Base-by-base conservation (phyloP, 805 yeast genomes). In the Kodamaea lidongshanica region DNA sequence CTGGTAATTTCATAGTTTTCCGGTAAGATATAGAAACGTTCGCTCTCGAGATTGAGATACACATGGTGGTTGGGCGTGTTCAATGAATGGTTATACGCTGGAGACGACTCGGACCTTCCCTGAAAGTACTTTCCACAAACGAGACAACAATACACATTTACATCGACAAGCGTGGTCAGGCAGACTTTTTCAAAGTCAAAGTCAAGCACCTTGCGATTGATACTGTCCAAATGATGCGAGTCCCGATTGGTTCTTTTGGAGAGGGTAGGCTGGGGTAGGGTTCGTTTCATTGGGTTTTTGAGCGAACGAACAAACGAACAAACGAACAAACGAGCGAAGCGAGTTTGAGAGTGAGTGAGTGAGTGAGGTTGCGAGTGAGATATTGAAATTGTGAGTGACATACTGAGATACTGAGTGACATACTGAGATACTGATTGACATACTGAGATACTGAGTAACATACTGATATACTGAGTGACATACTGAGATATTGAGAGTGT, bases 101-200 rank as follows among this genome's bases (percentile, higher is more conserved):
- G 77, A 0, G 88, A 72, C n/a, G 69, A 50, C 34, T 54, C 58
- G 1, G 75, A 70, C 14, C 86, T 62, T 1, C 94, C 94, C 41
- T 76, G 79, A 31, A 74, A 68, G 52, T 74, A 84, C 44, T 71
- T 77, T 19, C 88, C 89, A 54, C 94, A 84, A 0, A 67, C 67
- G 12, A 84, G 54, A 46, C 94, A 84, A 18, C 83, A 75, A 44
- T 82, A 80, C 1, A 83, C 70, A 43, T 80, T 79, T 12, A 68
- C 57, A 21, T 61, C 67, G 1, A 84, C 65, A 13, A 82, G 57
- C 0, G 86, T 70, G 0, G 78, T 70, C 24, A 74, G 65, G 51
- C 94, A 84, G 1, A 72, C 52, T 45, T 75, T 76, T 25, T 79
- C 85, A 30, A 70, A 67, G 48, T 82, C 94, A 48, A 84, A 83